Base-by-base conservation (phyloP, 2,329 filamentous ascomycete genomes). In the Coccinonectria pachysandricola region DNA sequence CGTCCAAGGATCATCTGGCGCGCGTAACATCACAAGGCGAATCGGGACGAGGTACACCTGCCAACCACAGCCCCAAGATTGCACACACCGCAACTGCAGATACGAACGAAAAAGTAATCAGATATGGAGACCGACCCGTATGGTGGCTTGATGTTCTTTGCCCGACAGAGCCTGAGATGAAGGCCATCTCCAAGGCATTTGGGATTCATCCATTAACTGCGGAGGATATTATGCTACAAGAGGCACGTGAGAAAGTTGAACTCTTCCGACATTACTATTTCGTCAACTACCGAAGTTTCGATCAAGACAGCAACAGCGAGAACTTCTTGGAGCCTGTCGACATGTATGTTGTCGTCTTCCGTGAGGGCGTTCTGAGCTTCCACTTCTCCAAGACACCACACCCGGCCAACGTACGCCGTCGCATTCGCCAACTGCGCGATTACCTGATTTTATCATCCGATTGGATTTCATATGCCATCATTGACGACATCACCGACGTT, bases 181-280 rank as follows among this genome's bases (percentile, higher is more conserved):
- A 87, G 50, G 75, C 91, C 7, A 69, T 98, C 20, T 77, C 84
- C 15, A 93, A 92, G 49, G 72, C 91, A 0, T 98, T 98, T 50
- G 85, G 86, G 10, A 95, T 98, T 34, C 91, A 98, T 57, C 87
- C 91, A 1, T 62, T 98, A 32, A 98, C 91, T 0, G 79, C 85
- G 2, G 91, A 98, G 54, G 91, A 98, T 50, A 95, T 98, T 45
- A 79, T 96, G 70, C 79, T 95, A 63, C 85, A 96, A 53, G 91
- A 98, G 60, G 83, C 87, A 20, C 87, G 91, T 12, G 91, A 98
- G 50, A 98, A 98, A 59, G 91, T 98, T 1, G 91, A 98, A 53
- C 68, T 98, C 1, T 98, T 98, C 64, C 79, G 84, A 17, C 82
- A 93, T 52, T 98, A 98, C 60, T 98, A 98, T 56, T 95, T 98